Evolutionary conservation across 1,284 basidiomycete genomes (phyloP), one percentile per base, ranked within the genome.

Genomic region (Ustilago crameri): DNA sequence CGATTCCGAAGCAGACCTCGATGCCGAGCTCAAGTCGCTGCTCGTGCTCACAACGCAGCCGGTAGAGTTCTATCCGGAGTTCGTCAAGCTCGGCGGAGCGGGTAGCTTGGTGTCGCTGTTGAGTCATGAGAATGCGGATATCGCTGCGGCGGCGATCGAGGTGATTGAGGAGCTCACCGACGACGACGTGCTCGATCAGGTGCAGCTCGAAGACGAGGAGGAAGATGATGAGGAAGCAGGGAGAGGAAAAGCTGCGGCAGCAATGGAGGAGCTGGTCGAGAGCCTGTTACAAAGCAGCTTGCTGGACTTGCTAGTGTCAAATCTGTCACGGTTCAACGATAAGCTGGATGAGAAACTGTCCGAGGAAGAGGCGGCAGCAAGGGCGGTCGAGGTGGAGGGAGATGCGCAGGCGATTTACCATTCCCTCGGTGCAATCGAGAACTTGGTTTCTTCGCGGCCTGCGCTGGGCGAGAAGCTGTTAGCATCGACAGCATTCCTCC

Each of bases 1-100:
- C 79, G 94, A 98, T 78, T 98, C 96, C 0, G 96, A 99, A 86
- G 92, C 93, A 24, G 93, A 97, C 80, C 88, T 98, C 9, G 93
- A 98, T 78, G 86, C 87, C 51, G 89, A 93, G 15, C 88, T 98
- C 64, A 94, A 95, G 32, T 65, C 67, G 81, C 87, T 91, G 3
- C 86, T 97, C 50, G 90, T 95, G 2, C 87, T 98, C n/a, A 92
- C 96, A 0, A 93, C 97, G 79, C 88, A 88, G 15, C 92, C 94
- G 0, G 85, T 87, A 3, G 83, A 92, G 9, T 91, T 93, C 67
- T 99, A 98, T 83, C 91, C 93, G 5, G 94, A 98, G 82, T 87
- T 98, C 40, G 87, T 95, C 60, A 89, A 88, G 46, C 89, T 91
- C 3, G 91, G 91, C 24, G 87, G 89, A 17, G 85, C 93, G 3